Conservation (phyloP, 1,139 yeast genomes). For the Suhomyces yuchorum region DNA sequence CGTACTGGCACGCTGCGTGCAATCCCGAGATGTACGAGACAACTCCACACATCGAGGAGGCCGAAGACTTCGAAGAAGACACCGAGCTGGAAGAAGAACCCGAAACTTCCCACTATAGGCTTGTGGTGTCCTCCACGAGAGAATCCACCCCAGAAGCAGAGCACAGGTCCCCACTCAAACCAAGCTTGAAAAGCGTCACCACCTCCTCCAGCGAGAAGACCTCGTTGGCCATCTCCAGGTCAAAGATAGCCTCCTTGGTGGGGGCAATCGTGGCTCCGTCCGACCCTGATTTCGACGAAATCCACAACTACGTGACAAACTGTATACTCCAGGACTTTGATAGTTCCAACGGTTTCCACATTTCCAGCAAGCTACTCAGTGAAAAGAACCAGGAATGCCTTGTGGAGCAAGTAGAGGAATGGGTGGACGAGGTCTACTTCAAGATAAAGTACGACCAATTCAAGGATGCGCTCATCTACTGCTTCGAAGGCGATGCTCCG, state of each 20-base stretch:
- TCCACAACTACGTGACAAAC: conserved; percentile 18
- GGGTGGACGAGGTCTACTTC: conserved; percentile 24
- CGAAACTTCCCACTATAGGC: too few relatives aligned
- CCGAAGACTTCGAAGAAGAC: not conserved
- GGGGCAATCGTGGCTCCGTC: not conserved
- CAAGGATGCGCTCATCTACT: conserved; percentile 14
- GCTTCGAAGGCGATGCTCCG: not conserved
- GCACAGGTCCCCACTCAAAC: not conserved
- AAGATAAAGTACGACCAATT: conserved; percentile 22
- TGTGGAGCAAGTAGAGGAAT: conserved; percentile 19
- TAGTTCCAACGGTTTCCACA: not conserved
- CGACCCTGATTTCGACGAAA: not conserved
- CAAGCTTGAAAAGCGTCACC: not conserved
- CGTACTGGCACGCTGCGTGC: not conserved
- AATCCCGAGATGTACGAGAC: not conserved
- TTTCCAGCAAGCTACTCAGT: conserved; percentile 5
- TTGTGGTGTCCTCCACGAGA: not conserved
- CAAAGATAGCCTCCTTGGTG: not conserved
- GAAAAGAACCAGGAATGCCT: conserved; percentile 5
- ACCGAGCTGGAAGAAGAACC: not conserved
- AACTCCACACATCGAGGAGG: not conserved
- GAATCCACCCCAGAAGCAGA: not conserved
- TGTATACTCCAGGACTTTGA: conserved; percentile 20
- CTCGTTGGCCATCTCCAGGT: not conserved
- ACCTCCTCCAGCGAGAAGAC: not conserved